A percentile compares a stretch with the other conserved stretches of the same genome.
Evolutionary conservation across 2,329 filamentous ascomycete species (phyloP).

Genomic region (Cadophora sp.): DNA sequence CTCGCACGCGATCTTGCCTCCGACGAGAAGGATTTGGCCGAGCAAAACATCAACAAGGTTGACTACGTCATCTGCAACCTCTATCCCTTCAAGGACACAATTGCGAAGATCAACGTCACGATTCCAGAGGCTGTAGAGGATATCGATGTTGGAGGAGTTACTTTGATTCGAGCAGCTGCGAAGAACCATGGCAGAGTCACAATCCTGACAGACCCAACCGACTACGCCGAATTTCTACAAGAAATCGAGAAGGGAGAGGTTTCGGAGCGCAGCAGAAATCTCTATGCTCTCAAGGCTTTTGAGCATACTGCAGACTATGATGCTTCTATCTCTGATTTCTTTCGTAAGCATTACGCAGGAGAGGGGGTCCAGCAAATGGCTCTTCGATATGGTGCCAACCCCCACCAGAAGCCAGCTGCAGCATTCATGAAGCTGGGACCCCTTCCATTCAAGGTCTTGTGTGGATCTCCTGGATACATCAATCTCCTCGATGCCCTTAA

Average conservation of each 20-base stretch:
- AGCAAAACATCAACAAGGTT: constrained; percentile 94
- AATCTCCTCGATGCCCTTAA: constrained; percentile 97
- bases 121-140: constrained; percentile 97
- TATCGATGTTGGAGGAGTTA: constrained; percentile 98
- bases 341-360: constrained; percentile 94
- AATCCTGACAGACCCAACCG: constrained; percentile 90
- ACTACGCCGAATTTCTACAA: constrained; percentile 93
- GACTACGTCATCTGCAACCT: constrained; percentile 98
- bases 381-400: constrained; percentile 95
- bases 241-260: constrained; percentile 90
- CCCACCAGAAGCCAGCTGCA: constrained; percentile 95
- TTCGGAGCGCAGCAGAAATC: constrained; percentile 81
- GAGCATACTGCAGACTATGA: constrained; percentile 99
- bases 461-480: constrained; percentile 92
- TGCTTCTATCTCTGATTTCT: constrained; percentile 92
- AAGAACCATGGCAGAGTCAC: constrained; percentile 98
- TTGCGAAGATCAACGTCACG: constrained; percentile 96
- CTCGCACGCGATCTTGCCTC: constrained; percentile 92
- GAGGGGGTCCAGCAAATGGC: constrained; percentile 83
- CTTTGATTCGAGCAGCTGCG: constrained; percentile 91
- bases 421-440: constrained; percentile 76
- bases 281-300: constrained; percentile 96
- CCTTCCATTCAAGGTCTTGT: constrained; percentile 93
- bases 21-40: constrained; percentile 94
- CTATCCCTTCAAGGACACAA: constrained; percentile 98